Conservation (phyloP, 108 stramenopile genomes). For the Chaetoceros muelleri region DNA sequence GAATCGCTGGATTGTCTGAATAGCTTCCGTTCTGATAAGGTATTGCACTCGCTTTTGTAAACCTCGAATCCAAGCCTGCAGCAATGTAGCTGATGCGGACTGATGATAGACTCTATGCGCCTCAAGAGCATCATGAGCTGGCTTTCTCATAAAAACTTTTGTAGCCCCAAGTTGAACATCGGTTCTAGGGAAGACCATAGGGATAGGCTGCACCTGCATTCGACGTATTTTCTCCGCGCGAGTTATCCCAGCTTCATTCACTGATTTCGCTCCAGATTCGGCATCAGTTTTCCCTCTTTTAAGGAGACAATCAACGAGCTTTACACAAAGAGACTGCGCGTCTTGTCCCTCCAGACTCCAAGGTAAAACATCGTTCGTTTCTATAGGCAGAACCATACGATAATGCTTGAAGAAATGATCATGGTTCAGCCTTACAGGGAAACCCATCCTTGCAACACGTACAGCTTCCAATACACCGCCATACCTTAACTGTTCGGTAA, state of each 20-base stretch:
- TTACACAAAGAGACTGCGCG: constrained; percentile 65
- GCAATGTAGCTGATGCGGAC: constrained; percentile 48
- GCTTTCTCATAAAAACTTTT: constrained; percentile 92
- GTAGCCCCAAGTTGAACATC: constrained; percentile 88
- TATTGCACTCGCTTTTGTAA: constrained; percentile 49
- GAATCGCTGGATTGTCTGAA: constrained; percentile 53
- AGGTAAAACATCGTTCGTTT: constrained; percentile 40
- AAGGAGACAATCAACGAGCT: constrained; percentile 52
- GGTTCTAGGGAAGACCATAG: constrained; percentile 59
- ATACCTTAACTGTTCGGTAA: constrained; percentile 93
- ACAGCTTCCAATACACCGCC: constrained; percentile 99
- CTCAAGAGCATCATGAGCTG: constrained; percentile 86
- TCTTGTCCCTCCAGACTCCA: constrained; percentile 72
- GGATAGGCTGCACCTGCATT: constrained; percentile 73
- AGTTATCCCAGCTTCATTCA: constrained; percentile 62
- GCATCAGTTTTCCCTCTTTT: constrained; percentile 50
- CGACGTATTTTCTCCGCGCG: constrained; percentile 82
- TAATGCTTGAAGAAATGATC: constrained; percentile 85
- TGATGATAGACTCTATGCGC: constrained; percentile 72
- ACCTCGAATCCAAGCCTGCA: constrained; percentile 83
- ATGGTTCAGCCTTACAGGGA: constrained; percentile 93
- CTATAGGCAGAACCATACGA: constrained; percentile 69
- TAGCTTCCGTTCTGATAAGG: constrained; percentile 46
- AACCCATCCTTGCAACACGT: constrained; percentile 96
- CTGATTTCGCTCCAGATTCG: constrained; percentile 20